Evolutionary conservation across 164 flowering plant species (phyloP).

Genomic region (Santalum album): DNA sequence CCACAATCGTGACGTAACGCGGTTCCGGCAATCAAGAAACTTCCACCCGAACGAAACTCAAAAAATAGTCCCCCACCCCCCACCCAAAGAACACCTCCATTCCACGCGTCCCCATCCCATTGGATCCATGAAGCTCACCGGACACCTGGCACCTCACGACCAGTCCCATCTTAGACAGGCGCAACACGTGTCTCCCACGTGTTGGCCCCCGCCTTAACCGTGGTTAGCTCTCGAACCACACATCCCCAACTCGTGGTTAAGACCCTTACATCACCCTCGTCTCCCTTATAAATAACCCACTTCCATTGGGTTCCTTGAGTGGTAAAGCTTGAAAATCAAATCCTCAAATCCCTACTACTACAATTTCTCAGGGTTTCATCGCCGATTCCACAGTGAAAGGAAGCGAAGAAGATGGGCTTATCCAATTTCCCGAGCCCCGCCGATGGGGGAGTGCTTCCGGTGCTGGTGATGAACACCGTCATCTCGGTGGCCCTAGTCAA

Average conservation of each 20-base stretch:
- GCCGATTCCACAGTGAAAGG: too few relatives aligned
- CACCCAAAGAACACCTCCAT: too few relatives aligned
- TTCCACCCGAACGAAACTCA: conserved; percentile 13
- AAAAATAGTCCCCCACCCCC: too few relatives aligned
- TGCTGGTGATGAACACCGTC: conserved; percentile 53
- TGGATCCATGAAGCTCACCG: conserved; percentile 8
- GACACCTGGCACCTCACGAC: conserved; percentile 15
- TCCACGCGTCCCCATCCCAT: conserved; percentile 11
- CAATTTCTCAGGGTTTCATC: too few relatives aligned
- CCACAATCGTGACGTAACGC: too few relatives aligned
- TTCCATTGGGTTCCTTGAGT: too few relatives aligned
- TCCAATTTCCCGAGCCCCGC: conserved; percentile 41
- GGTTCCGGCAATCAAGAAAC: conserved; percentile 41
- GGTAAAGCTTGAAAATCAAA: too few relatives aligned
- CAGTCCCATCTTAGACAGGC: conserved; percentile 1
- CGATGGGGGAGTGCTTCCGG: conserved; percentile 54
- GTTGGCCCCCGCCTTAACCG: conserved; percentile 8
- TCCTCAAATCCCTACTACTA: too few relatives aligned
- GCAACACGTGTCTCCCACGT: conserved; percentile 22
- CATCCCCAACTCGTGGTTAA: conserved; percentile 12
- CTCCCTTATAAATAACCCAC: not conserved
- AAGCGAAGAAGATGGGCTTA: conserved; percentile 43
- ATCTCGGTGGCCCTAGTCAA: conserved; percentile 38
- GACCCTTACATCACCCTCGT: too few relatives aligned
- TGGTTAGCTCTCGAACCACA: conserved; percentile 13